Percentiles rank a stretch among this genome's conserved stretches.
These are phyloP conservation scores for Trichoderma lentiforme DNA, from an alignment of 2,329 filamentous ascomycete genomes.

Conservation along the genomic window DNA sequence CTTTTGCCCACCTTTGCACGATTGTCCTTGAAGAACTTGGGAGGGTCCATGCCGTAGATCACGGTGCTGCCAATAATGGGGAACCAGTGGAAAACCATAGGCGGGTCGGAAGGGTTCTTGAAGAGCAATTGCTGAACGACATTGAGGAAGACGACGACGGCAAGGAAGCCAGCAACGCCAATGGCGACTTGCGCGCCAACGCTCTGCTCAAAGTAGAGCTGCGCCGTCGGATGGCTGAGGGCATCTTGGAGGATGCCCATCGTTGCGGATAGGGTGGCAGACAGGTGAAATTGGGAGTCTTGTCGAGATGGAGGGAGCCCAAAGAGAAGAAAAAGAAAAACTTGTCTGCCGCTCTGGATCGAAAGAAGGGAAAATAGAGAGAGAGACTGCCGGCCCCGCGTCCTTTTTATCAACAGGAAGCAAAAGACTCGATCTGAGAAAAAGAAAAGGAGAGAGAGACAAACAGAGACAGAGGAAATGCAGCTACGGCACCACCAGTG, in stretches of 20 bases:
- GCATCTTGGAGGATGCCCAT: constrained; percentile 58
- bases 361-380: neutral
- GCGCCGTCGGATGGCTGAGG: constrained; percentile 46
- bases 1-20: constrained; percentile 62
- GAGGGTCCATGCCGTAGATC: constrained; percentile 92
- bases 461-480: neutral
- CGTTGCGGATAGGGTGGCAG: neutral
- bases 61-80: constrained; percentile 87
- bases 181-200: constrained; percentile 47
- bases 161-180: constrained; percentile 43
- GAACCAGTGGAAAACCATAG: constrained; percentile 77
- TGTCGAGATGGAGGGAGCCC: neutral
- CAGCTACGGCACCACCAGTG: constrained; percentile 8
- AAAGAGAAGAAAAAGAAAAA: neutral
- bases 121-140: constrained; percentile 75
- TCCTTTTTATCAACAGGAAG: constrained; percentile 12
- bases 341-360: neutral
- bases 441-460: neutral
- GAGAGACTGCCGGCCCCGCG: neutral
- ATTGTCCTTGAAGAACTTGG: constrained; percentile 75
- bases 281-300: neutral
- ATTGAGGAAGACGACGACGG: constrained; percentile 67
- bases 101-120: constrained; percentile 78
- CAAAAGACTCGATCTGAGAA: neutral
- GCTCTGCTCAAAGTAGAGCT: constrained; percentile 48